These are phyloP conservation scores for Candida anutae DNA, from an alignment of 1,139 yeast genomes.

Conservation along the genomic window DNA sequence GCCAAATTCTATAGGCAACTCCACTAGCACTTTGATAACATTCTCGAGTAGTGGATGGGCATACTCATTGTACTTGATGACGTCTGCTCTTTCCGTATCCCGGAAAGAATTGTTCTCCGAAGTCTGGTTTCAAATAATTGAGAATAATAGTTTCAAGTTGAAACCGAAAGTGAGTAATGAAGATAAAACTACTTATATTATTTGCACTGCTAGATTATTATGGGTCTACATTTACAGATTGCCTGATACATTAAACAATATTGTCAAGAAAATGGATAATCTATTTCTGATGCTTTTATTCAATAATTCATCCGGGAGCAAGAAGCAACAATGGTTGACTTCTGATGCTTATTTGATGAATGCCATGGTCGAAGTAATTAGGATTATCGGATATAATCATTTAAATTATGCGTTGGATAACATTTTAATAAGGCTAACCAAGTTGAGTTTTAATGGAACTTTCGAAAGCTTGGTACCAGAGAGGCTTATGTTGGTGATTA, in stretches of 20 bases:
- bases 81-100: conserved; percentile 73
- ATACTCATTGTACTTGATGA: conserved; percentile 59
- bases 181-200: conserved; percentile 57
- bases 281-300: conserved; percentile 53
- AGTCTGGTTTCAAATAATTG: conserved; percentile 70
- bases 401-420: conserved; percentile 75
- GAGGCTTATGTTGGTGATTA: conserved; percentile 59
- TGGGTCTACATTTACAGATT: conserved; percentile 90
- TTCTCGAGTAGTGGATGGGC: conserved; percentile 52
- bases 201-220: conserved; percentile 61
- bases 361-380: conserved; percentile 61
- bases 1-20: not conserved
- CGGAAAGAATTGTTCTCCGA: conserved; percentile 68
- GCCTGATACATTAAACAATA: conserved; percentile 81
- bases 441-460: conserved; percentile 47
- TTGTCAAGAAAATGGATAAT: conserved; percentile 49
- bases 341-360: conserved; percentile 55
- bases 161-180: conserved; percentile 38
- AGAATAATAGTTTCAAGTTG: conserved; percentile 32
- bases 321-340: conserved; percentile 67
- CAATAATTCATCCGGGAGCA: conserved; percentile 31
- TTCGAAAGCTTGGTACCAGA: conserved; percentile 66
- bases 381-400: conserved; percentile 74
- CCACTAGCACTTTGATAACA: conserved; percentile 1
- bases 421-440: conserved; percentile 56